Percentiles rank a stretch among this genome's conserved stretches.
Conservation (phyloP, 164 flowering plant species). For the Tetracentron sinense region DNA sequence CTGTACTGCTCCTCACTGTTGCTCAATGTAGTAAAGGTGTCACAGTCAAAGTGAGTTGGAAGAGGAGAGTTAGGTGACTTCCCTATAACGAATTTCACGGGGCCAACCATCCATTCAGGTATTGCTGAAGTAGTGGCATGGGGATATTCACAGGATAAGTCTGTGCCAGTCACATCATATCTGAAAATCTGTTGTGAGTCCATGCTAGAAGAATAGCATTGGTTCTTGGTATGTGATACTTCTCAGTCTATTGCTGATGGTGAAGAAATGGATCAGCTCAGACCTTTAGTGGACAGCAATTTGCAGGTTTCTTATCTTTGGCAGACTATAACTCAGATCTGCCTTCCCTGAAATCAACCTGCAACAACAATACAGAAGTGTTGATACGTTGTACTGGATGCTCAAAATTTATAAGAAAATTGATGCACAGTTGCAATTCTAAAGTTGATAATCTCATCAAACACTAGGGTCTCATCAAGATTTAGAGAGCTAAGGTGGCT, state of each 20-base stretch:
- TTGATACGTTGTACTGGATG: neutral
- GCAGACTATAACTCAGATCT: neutral
- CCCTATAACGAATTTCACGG: slow-evolving; percentile 40
- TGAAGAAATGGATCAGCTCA: neutral
- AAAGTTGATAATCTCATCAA: no score
- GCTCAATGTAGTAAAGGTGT: slow-evolving; percentile 42
- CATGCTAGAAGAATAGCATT: slow-evolving; percentile 35
- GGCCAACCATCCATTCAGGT: slow-evolving; percentile 33
- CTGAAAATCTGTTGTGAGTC: slow-evolving; percentile 45
- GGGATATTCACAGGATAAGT: slow-evolving; percentile 35
- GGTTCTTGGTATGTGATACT: neutral
- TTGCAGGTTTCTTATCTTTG: neutral
- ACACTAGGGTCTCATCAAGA: no score
- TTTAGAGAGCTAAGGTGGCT: no score
- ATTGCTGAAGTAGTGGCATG: slow-evolving; percentile 29
- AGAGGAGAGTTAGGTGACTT: slow-evolving; percentile 66
- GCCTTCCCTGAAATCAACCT: slow-evolving; percentile 5
- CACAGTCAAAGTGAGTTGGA: slow-evolving; percentile 48
- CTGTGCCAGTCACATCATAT: slow-evolving; percentile 33
- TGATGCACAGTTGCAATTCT: neutral
- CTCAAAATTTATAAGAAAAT: neutral
- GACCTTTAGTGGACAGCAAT: neutral
- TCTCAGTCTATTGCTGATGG: neutral
- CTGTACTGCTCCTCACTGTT: slow-evolving; percentile 57
- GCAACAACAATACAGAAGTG: neutral